These are phyloP conservation scores for Lenwebbia sp. DNA, from an alignment of 345 rosid species.

Conservation along the genomic window DNA sequence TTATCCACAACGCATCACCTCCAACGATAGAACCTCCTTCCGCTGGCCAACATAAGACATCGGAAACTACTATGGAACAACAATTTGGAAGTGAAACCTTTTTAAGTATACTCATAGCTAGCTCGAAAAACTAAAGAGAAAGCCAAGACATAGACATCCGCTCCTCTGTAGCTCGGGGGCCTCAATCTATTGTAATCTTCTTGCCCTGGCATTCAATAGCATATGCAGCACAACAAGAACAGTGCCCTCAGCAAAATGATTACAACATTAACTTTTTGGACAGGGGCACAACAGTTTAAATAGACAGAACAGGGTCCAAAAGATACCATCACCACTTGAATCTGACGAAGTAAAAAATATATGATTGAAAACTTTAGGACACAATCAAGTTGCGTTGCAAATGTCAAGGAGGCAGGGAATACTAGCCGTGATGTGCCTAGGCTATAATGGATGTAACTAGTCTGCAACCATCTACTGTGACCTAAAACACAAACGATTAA, in stretches of 20 bases:
- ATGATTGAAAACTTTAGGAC: not conserved
- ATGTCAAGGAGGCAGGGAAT: not conserved
- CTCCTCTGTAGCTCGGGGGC: not conserved
- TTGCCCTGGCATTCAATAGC: not conserved
- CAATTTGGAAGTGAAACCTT: not conserved
- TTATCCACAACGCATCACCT: not conserved
- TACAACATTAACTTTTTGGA: too few relatives aligned
- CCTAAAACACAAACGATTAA: not conserved
- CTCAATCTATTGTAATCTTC: not conserved
- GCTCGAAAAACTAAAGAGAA: not conserved
- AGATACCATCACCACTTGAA: not conserved
- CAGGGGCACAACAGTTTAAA: not conserved
- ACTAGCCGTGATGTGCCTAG: not conserved
- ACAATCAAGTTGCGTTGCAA: not conserved
- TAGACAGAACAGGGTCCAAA: not conserved
- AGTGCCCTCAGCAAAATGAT: too few relatives aligned
- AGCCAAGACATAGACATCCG: not conserved
- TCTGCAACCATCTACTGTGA: not conserved
- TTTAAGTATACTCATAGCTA: not conserved
- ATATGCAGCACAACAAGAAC: not conserved
- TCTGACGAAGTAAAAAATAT: not conserved
- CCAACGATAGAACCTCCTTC: not conserved
- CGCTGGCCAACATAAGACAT: not conserved
- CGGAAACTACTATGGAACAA: not conserved
- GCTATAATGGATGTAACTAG: not conserved